Evolutionary conservation across 768 basidiomycete genomes (phyloP), one percentile per base, ranked within the genome.

Genomic region (Obba rivulosa): DNA sequence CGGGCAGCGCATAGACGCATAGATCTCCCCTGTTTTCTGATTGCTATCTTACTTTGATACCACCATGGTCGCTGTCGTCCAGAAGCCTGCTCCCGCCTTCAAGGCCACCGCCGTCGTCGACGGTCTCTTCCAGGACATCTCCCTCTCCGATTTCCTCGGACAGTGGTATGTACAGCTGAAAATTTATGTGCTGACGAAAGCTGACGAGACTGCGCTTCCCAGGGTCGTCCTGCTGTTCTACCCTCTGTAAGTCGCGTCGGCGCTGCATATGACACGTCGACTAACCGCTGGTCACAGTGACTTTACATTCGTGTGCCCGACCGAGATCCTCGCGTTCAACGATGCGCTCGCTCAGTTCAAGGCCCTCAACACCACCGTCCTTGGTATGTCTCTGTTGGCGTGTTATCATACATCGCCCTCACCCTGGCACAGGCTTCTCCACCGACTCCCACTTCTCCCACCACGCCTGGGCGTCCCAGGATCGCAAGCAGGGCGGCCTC

Each of bases 201-300:
- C 43, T 45, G 40, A 40, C 2, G 39, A 40, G n/a, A 41, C 14
- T 8, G 22, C 17, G 11, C 41, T 41, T 25, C 46, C 16, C 49
- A 93, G 92, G 92, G 83, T 94, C n/a, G 77, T 93, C 31, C 80
- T 96, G 16, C 78, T 95, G 67, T 94, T 95, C 73, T 96, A 96
- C 70, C 93, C 93, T 4, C 80, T 95, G 88, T 91, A 70, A 54
- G 85, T 67, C 11, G 21, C 37, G 25, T 20, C 47, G 14, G 41
- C 21, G 8, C 16, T 22, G 11, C 22, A 16, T 22, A 9, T 8
- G 47, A 17, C 46, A 31, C 14, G 44, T 57, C 13, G 28, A 21
- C 23, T 31, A 14, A 41, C 22, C 16, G 37, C 8, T 38, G n/a
- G 5, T 38, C 35, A 21, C 52, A 91, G 86, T 74, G 87, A 88